Conservation (phyloP, 345 rosid genomes). For the Arabis alpina region DNA sequence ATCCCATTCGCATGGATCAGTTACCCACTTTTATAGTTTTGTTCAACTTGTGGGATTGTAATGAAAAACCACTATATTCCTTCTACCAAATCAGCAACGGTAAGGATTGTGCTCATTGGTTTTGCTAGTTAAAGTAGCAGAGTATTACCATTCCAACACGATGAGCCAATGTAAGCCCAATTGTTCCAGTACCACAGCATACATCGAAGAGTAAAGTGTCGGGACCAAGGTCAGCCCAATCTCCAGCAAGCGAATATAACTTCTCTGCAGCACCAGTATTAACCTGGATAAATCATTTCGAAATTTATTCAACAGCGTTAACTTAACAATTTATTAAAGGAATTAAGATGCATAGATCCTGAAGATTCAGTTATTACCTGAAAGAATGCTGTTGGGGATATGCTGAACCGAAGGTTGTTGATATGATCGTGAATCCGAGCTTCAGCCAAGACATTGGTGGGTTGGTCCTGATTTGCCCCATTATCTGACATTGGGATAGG, state of each 20-base stretch:
- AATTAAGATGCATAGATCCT: conserved; percentile 7
- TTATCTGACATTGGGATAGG: conserved; percentile 51
- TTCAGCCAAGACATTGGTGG: conserved; percentile 49
- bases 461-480: conserved; percentile 40
- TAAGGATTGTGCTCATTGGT: neutral
- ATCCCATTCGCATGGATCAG: neutral
- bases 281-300: conserved; percentile 55
- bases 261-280: conserved; percentile 96
- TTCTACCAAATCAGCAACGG: conserved; percentile 14
- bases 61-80: neutral
- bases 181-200: conserved; percentile 98
- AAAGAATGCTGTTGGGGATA: conserved; percentile 97
- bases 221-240: conserved; percentile 91
- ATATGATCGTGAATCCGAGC: conserved; percentile 88
- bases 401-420: conserved; percentile 71
- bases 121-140: conserved; percentile 36
- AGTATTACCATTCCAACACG: conserved; percentile 90
- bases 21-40: neutral
- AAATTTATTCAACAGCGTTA: conserved; percentile 25
- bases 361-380: conserved; percentile 55
- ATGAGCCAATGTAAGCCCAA: conserved; percentile 89
- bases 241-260: conserved; percentile 92
- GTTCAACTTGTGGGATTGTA: neutral
- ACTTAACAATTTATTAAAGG: neutral
- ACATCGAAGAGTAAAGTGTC: conserved; percentile 88